Base-by-base conservation (phyloP, 2,329 filamentous ascomycete species). In the Teratosphaeria zuluensis region DNA sequence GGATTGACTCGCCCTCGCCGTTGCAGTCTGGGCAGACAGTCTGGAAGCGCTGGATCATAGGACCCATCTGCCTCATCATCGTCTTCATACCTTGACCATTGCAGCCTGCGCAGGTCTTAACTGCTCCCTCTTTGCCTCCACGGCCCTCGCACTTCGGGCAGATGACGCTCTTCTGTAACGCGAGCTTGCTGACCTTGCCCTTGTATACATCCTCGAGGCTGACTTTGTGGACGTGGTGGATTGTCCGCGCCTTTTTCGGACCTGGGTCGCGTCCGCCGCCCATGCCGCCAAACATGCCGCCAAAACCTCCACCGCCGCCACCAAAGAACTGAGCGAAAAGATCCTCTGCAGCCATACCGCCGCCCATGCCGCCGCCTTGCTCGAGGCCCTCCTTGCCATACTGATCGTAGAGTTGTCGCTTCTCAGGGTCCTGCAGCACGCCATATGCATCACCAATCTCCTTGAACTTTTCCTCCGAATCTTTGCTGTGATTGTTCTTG, bases 31-130 rank as follows among this genome's bases (percentile, higher is more conserved):
- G 89, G 83, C 94, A 99, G 69, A 96, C 92, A 32, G 92, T 97
- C 82, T 99, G 94, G 85, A 99, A 99, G 59, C 94, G 90, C 80
- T 99, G 95, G 68, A 99, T 97, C 94, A 99, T 99, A 61, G 94
- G 94, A 56, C 94, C 94, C 92, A 99, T 97, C 78, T 99, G 94
- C 73, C 95, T 89, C 94, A 99, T 96, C 92, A 99, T 97, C 48
- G 90, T 96, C 88, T 97, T 97, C 89, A 96, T 96, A 76, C 94
- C 94, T 64, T 88, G 85, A 65, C 94, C 94, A 70, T 95, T 90
- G 75, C 94, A 99, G 71, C 90, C 89, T 48, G 84, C 73, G 77
- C 94, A 99, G 70, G 88, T 89, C 80, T 92, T 92, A 65, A 97
- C 92, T n/a, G 94, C 90, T 64, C 94, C 94, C 65, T 97, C 92